phyloP scores from a whole-genome alignment of 1,284 basidiomycete genomes.

The Microbotryum saponariae region DNA sequence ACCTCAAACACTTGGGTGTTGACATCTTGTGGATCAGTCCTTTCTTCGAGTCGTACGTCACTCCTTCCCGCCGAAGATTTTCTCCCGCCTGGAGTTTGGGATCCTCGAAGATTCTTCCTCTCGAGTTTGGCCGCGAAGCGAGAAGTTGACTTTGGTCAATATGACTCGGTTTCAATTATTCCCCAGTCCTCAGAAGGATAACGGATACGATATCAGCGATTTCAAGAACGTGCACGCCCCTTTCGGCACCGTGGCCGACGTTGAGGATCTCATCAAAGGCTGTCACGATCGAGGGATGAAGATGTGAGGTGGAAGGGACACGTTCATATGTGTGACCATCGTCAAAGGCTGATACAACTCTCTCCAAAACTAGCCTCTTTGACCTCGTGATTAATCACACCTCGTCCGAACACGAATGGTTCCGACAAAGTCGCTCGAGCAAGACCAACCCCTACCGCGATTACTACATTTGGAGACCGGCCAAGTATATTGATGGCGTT shows the following conservation, averaged over 20 bases:
- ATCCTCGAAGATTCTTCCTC: not conserved
- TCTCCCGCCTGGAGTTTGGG: not conserved
- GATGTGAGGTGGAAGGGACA: constrained; percentile 1
- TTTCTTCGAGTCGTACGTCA: constrained; percentile 62
- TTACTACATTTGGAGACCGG: constrained; percentile 36
- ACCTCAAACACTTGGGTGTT: constrained; percentile 61
- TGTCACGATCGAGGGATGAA: constrained; percentile 62
- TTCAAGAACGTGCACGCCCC: constrained; percentile 62
- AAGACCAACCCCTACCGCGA: constrained; percentile 57
- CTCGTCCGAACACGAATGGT: constrained; percentile 69
- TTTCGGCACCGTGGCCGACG: constrained; percentile 66
- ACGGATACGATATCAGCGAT: constrained; percentile 45
- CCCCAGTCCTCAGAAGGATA: constrained; percentile 1
- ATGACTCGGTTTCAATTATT: too few relatives aligned
- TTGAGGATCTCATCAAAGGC: constrained; percentile 56
- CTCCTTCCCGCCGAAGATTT: constrained; percentile 52
- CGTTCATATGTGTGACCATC: too few relatives aligned
- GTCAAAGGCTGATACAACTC: too few relatives aligned
- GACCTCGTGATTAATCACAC: constrained; percentile 76
- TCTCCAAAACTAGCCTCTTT: constrained; percentile 47
- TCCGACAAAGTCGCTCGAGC: constrained; percentile 55
- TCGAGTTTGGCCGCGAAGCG: not conserved
- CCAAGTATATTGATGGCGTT: constrained; percentile 42
- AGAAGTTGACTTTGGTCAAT: too few relatives aligned
- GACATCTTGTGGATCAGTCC: constrained; percentile 68